Percentiles rank a stretch among this genome's conserved stretches.
Conservation (phyloP, 495 filamentous ascomycete species). For the Neurospora sp. region DNA sequence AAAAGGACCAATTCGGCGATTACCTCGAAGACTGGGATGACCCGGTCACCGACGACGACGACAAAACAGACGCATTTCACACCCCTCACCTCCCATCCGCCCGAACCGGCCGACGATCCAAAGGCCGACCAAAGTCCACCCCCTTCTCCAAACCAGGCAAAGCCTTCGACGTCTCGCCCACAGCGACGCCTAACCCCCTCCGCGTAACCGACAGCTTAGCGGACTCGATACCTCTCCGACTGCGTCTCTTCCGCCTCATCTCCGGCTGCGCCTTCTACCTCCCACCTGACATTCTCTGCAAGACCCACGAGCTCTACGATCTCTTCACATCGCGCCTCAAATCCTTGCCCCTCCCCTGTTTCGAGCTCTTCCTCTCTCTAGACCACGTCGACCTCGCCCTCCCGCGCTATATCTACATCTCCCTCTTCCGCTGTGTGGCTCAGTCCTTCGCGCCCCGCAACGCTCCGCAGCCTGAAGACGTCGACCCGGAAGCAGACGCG, state of each 20-base stretch:
- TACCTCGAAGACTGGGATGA: conserved; percentile 31
- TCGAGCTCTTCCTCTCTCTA: conserved; percentile 51
- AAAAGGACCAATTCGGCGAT: conserved; percentile 35
- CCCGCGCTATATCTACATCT: conserved; percentile 40
- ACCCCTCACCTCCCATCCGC: background rate
- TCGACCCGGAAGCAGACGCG: conserved; percentile 23
- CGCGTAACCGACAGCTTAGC: conserved; percentile 35
- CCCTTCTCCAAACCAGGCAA: background rate
- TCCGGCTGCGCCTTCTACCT: conserved; percentile 18
- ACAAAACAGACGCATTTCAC: background rate
- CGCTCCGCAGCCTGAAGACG: conserved; percentile 37
- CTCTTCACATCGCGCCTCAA: conserved; percentile 55
- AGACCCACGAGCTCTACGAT: conserved; percentile 57
- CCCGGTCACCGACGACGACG: background rate
- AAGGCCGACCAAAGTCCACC: background rate
- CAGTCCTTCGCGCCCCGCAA: conserved; percentile 46
- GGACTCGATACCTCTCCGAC: conserved; percentile 50
- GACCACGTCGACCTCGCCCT: conserved; percentile 24
- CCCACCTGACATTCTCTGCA: conserved; percentile 24
- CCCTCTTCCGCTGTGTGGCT: conserved; percentile 56
- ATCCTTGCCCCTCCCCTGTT: conserved; percentile 56
- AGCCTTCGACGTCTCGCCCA: background rate
- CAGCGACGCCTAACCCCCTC: background rate
- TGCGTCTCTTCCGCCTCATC: conserved; percentile 45
- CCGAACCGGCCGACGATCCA: background rate